A percentile compares a stretch with the other conserved stretches of the same genome.
phyloP scores from a whole-genome alignment of 2,329 filamentous ascomycete genomes.

The Thielaviopsis punctulata region DNA sequence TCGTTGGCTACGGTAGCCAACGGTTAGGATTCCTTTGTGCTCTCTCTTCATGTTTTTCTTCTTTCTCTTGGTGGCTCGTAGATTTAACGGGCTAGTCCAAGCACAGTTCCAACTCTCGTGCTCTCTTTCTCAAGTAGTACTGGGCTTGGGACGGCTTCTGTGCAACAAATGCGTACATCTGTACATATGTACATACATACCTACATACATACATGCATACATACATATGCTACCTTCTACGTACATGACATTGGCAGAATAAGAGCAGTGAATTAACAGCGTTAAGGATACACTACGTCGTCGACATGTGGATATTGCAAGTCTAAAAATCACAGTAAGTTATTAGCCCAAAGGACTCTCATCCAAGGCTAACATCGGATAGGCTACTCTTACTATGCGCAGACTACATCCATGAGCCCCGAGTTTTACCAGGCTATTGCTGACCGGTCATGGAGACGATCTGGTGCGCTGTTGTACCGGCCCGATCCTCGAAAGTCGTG shows the following conservation, averaged over 20 bases:
- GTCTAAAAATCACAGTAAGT: constrained; percentile 5
- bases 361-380: constrained; percentile 14
- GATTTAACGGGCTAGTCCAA: no score
- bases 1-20: constrained; percentile 25
- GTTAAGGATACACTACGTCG: constrained; percentile 2
- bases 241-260: no score
- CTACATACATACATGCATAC: no score
- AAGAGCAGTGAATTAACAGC: no score
- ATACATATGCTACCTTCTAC: no score
- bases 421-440: constrained; percentile 55
- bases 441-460: constrained; percentile 64
- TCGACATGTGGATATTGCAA: constrained; percentile 6
- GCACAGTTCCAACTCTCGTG: no score
- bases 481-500: constrained; percentile 66
- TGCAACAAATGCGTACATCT: no score
- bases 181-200: no score
- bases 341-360: not conserved
- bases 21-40: not conserved
- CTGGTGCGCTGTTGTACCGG: constrained; percentile 54
- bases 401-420: constrained; percentile 41
- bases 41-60: not conserved
- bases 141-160: no score
- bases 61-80: no score
- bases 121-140: no score
- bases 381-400: constrained; percentile 61